Evolutionary conservation across 805 yeast species (phyloP), one percentile per base, ranked within the genome.

Genomic region (Phaffomyces thermotolerans): DNA sequence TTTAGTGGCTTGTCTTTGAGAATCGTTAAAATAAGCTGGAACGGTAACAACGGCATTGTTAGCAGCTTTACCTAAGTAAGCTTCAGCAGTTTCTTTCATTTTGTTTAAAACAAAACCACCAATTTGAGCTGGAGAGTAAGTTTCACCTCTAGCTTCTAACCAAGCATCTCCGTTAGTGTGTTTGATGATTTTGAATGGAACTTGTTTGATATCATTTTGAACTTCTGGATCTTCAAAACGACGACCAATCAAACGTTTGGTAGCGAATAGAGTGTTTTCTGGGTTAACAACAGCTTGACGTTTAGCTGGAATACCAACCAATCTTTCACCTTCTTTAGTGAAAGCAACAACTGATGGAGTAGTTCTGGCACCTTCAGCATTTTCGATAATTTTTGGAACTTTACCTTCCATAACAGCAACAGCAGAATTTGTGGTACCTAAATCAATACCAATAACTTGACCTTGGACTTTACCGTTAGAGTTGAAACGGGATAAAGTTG

Each of bases 341-440:
- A 77, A 78, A 25, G 90, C 89, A 35, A 84, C 93, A 22, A 84
- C 74, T 37, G 62, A 58, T 55, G 62, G 62, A 27, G 62, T 58
- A 22, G 93, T 84, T 63, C 90, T 69, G 45, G 79, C 77, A 47
- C 93, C 93, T 66, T 84, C 87, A 52, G 81, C 83, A 60, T 84
- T 82, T 65, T 85, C 91, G 46, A 84, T 73, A 47, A 84, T 82
- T 58, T 78, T 78, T 65, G 82, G 80, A 41, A 82, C 67, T 34
- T 58, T 58, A 55, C 62, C 62, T 47, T 58, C 62, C 62, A 58
- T 58, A 39, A 58, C 40, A 44, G 95, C 93, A 39, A 84, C 91
- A n/a, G 93, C 95, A 43, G 91, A 84, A 68, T 85, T 85, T 42
- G 95, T 85, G 42, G 95, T 85, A 45, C 95, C 95, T 52, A 85